Percentiles rank a stretch among this genome's conserved stretches.
Conservation (phyloP, 495 filamentous ascomycete genomes). For the Geoglossum glabrum region DNA sequence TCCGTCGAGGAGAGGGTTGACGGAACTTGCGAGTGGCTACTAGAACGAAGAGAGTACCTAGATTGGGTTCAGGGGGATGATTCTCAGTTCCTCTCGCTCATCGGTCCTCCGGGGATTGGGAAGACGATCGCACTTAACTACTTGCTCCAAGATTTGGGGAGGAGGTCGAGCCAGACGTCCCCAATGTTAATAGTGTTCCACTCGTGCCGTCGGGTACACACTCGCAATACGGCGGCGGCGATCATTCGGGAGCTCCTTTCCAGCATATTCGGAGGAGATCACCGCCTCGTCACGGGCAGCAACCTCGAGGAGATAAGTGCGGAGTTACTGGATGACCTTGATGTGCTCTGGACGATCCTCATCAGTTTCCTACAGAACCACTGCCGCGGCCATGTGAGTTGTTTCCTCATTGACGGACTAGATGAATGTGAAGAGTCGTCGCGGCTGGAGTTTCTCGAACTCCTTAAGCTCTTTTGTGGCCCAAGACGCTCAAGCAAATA, state of each 20-base stretch:
- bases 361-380: not conserved
- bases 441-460: not conserved
- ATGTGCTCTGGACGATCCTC: conserved; percentile 5
- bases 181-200: conserved; percentile 1
- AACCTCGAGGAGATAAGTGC: not conserved
- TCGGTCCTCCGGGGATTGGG: not conserved
- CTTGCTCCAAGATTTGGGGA: not conserved
- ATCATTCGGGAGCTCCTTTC: conserved; percentile 1
- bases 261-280: not conserved
- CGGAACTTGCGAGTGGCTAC: not conserved
- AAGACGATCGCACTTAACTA: not conserved
- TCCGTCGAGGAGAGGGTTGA: not conserved
- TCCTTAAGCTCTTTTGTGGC: not conserved
- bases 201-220: conserved; percentile 6
- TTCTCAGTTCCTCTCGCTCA: not conserved
- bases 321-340: too few species aligned
- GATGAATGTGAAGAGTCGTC: conserved; percentile 1
- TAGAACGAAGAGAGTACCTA: not conserved
- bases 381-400: not conserved
- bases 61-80: not conserved
- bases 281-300: not conserved
- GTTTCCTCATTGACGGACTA: conserved; percentile 1
- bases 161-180: not conserved
- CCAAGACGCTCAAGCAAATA: not conserved
- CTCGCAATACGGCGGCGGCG: conserved; percentile 1